Evolutionary conservation across 2,329 filamentous ascomycete species (phyloP).

Genomic region (Onygenales sp.): DNA sequence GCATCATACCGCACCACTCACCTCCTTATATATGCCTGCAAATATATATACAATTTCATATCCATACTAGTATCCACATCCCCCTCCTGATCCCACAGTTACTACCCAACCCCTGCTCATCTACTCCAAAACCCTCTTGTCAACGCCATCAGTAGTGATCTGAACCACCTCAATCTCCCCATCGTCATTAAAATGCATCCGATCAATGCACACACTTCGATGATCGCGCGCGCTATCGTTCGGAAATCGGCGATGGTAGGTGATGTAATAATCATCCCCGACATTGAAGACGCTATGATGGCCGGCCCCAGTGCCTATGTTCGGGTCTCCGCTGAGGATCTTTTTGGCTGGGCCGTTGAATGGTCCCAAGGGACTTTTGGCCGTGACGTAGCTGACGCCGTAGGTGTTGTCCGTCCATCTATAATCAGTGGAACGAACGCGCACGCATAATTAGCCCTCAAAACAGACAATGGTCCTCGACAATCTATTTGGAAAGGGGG

Average conservation of each 20-base stretch:
- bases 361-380: slow-evolving; percentile 31
- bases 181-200: slow-evolving; percentile 38
- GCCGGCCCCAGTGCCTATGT: slow-evolving; percentile 26
- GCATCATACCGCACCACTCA: too few relatives aligned
- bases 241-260: slow-evolving; percentile 39
- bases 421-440: not conserved
- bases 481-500: not conserved
- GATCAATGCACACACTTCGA: slow-evolving; percentile 40
- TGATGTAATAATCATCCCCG: slow-evolving; percentile 35
- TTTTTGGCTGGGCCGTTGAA: slow-evolving; percentile 30
- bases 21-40: too few relatives aligned
- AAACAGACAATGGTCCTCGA: not conserved
- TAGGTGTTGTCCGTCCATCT: slow-evolving; percentile 40
- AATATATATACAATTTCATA: too few relatives aligned
- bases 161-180: slow-evolving; percentile 35
- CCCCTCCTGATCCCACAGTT: too few relatives aligned
- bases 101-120: too few relatives aligned
- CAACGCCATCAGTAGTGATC: slow-evolving; percentile 26
- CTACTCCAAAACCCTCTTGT: slow-evolving; percentile 7
- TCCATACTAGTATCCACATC: too few relatives aligned
- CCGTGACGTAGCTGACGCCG: slow-evolving; percentile 36
- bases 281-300: slow-evolving; percentile 35
- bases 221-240: slow-evolving; percentile 38
- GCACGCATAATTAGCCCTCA: not conserved
- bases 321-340: slow-evolving; percentile 24